Percentiles rank a stretch among this genome's conserved stretches.
These are phyloP conservation scores for Auxenochlorella pyrenoidosa DNA, from an alignment of 139 green algal species.

Conservation along the genomic window DNA sequence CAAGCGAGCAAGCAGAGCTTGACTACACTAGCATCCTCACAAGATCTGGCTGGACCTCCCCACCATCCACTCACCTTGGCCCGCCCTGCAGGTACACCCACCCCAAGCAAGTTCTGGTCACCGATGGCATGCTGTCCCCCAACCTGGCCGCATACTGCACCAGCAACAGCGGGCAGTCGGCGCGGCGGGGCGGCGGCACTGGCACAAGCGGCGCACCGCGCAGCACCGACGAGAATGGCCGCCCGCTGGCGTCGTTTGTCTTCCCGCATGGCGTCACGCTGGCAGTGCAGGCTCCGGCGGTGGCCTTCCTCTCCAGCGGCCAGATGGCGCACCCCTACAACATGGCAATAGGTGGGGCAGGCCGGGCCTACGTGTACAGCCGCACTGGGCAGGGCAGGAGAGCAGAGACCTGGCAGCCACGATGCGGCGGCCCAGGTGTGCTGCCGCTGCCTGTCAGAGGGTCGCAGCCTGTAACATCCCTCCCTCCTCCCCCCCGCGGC, in stretches of 20 bases:
- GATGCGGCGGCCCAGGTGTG: too few relatives aligned
- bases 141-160: slow-evolving; percentile 56
- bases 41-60: too few relatives aligned
- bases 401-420: too few relatives aligned
- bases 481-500: not conserved
- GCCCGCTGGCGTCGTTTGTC: slow-evolving; percentile 55
- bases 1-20: too few relatives aligned
- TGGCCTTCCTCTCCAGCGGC: slow-evolving; percentile 80
- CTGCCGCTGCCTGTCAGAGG: too few relatives aligned
- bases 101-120: slow-evolving; percentile 86
- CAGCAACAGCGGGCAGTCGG: not conserved
- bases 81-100: slow-evolving; percentile 82
- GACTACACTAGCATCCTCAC: too few relatives aligned
- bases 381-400: too few relatives aligned
- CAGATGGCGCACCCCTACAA: slow-evolving; percentile 84
- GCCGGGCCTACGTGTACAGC: too few relatives aligned
- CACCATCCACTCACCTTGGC: slow-evolving; percentile 6
- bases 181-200: not conserved
- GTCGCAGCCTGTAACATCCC: too few relatives aligned
- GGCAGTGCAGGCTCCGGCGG: slow-evolving; percentile 70
- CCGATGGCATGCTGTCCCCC: slow-evolving; percentile 85
- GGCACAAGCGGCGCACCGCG: not conserved
- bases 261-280: slow-evolving; percentile 85
- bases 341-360: slow-evolving; percentile 59
- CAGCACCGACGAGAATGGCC: not conserved